phyloP scores from a whole-genome alignment of 805 yeast genomes.

The Pichia rugopelliculosa region DNA sequence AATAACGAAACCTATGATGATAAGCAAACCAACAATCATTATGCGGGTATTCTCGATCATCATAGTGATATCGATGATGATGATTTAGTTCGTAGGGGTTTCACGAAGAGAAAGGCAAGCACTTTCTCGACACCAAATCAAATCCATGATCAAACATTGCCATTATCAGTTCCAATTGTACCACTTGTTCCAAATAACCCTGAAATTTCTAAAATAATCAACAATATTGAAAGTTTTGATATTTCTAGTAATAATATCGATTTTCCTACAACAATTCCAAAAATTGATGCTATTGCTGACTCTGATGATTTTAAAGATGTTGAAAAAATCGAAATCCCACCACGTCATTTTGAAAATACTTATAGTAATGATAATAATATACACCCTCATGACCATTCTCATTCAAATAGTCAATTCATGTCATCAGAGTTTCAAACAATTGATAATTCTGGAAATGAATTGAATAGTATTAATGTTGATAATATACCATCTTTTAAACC shows the following conservation, averaged over 20 bases:
- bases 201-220: neutral
- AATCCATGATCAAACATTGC: neutral
- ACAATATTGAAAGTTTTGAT: neutral
- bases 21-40: neutral
- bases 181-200: neutral
- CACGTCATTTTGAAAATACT: slow-evolving; percentile 7
- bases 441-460: neutral
- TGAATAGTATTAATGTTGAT: neutral
- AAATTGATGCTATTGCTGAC: neutral
- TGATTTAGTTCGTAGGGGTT: slow-evolving; percentile 8
- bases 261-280: neutral
- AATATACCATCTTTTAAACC: slow-evolving; percentile 31
- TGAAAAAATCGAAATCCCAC: neutral
- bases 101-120: slow-evolving; percentile 18
- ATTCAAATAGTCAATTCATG: neutral
- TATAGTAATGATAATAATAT: too few relatives aligned
- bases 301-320: neutral
- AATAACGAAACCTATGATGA: neutral
- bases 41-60: neutral
- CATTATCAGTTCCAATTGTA: neutral
- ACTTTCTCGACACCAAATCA: slow-evolving; percentile 15
- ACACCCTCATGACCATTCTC: neutral
- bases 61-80: neutral
- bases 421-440: slow-evolving; percentile 6
- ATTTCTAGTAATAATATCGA: neutral